Conservation (phyloP, 2,329 filamentous ascomycete species). For the Xylaria sp. region DNA sequence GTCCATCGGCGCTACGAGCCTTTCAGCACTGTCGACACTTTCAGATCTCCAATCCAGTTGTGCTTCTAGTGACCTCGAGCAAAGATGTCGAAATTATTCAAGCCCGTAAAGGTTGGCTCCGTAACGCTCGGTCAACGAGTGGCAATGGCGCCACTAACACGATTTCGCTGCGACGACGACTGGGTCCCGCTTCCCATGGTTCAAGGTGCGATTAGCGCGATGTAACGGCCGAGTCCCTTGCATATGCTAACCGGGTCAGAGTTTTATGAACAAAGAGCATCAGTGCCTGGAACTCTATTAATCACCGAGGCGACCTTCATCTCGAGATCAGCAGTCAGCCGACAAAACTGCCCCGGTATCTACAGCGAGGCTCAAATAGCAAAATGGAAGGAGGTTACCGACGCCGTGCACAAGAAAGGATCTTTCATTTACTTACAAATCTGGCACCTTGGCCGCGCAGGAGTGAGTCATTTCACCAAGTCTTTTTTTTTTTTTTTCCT, state of each 20-base stretch:
- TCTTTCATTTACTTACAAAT: conserved; percentile 72
- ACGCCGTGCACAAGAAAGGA: conserved; percentile 71
- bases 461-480: conserved; percentile 38
- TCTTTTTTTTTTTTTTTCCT: neutral
- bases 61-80: neutral
- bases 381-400: conserved; percentile 69
- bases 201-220: conserved; percentile 32
- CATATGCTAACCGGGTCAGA: conserved; percentile 35
- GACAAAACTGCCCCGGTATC: conserved; percentile 65
- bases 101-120: conserved; percentile 55
- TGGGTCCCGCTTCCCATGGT: conserved; percentile 58
- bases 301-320: conserved; percentile 68
- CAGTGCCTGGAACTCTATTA: conserved; percentile 58
- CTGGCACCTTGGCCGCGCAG: conserved; percentile 70
- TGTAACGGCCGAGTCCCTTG: no score
- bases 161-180: conserved; percentile 55
- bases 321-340: conserved; percentile 58
- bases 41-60: neutral
- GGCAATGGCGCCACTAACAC: conserved; percentile 61
- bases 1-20: neutral
- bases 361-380: conserved; percentile 65
- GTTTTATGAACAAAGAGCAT: conserved; percentile 48
- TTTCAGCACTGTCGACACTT: neutral
- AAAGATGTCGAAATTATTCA: conserved; percentile 49
- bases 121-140: conserved; percentile 57